Evolutionary conservation across 139 green algal species (phyloP).

Genomic region (Picochlorum sp.): DNA sequence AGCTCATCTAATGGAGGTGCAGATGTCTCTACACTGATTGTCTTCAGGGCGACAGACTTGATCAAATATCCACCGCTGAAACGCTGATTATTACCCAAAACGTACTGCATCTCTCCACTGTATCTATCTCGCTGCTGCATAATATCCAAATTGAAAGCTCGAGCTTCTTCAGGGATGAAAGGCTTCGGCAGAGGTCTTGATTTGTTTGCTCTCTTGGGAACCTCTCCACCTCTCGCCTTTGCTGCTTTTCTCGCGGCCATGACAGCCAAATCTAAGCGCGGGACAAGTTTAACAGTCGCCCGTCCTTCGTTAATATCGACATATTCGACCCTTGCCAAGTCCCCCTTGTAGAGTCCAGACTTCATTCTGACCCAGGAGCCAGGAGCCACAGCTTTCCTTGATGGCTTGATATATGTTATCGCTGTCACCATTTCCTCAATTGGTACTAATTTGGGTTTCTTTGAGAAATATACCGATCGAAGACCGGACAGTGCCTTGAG

Average conservation of each 20-base stretch:
- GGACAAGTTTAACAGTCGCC: slow-evolving; percentile 61
- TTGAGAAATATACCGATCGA: slow-evolving; percentile 62
- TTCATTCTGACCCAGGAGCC: slow-evolving; percentile 77
- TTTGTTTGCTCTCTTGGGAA: slow-evolving; percentile 51
- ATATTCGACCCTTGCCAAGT: slow-evolving; percentile 73
- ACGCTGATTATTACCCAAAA: slow-evolving; percentile 34
- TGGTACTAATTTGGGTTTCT: slow-evolving; percentile 63
- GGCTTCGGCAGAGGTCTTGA: slow-evolving; percentile 44
- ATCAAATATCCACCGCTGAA: slow-evolving; percentile 82
- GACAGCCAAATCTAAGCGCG: slow-evolving; percentile 68
- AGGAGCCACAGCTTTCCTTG: slow-evolving; percentile 18
- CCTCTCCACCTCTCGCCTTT: slow-evolving; percentile 1
- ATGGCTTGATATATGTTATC: slow-evolving; percentile 46
- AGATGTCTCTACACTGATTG: slow-evolving; percentile 41
- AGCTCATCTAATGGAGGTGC: slow-evolving; percentile 85
- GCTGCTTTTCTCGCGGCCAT: slow-evolving; percentile 24
- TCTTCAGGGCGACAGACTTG: slow-evolving; percentile 61
- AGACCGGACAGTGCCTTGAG: slow-evolving; percentile 76
- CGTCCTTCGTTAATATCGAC: slow-evolving; percentile 67
- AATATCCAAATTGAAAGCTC: slow-evolving; percentile 11
- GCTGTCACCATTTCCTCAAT: slow-evolving; percentile 88
- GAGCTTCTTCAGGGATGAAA: slow-evolving; percentile 57
- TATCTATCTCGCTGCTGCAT: slow-evolving; percentile 6
- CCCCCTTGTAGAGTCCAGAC: slow-evolving; percentile 80
- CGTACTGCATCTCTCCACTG: slow-evolving; percentile 16